phyloP scores from a whole-genome alignment of 257 asterid genomes.

The Solanum pinnatisectum region DNA sequence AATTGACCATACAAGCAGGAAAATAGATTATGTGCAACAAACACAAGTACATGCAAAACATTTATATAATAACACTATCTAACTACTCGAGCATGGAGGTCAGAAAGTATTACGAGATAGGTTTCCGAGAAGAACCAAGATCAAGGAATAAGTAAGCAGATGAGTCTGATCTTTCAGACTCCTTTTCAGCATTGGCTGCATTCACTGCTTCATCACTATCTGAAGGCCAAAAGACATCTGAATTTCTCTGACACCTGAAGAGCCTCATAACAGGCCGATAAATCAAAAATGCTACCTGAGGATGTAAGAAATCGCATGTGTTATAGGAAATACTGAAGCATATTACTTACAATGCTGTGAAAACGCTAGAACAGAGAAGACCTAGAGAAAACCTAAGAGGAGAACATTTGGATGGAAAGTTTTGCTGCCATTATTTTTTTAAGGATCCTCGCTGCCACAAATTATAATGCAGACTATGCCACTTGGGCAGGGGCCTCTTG shows the following conservation, averaged over 20 bases:
- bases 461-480: neutral
- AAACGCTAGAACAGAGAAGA: neutral
- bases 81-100: slow-evolving; percentile 1
- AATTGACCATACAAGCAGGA: neutral
- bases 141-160: slow-evolving; percentile 51
- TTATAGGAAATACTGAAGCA: neutral
- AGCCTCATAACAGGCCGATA: slow-evolving; percentile 99
- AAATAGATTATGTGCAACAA: neutral
- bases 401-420: neutral
- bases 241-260: slow-evolving; percentile 52
- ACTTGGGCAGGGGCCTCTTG: neutral
- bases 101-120: slow-evolving; percentile 41
- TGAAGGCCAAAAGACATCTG: slow-evolving; percentile 77
- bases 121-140: slow-evolving; percentile 66
- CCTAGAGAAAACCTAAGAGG: neutral
- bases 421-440: neutral
- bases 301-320: slow-evolving; percentile 6
- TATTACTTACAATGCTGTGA: neutral
- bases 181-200: slow-evolving; percentile 39
- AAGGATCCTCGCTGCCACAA: neutral
- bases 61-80: neutral
- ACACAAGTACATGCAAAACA: neutral
- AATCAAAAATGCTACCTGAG: slow-evolving; percentile 86
- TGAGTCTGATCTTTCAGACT: slow-evolving; percentile 38
- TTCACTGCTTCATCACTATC: slow-evolving; percentile 44